phyloP scores from a whole-genome alignment of 495 filamentous ascomycete genomes.

The Penicillium waksmanii region DNA sequence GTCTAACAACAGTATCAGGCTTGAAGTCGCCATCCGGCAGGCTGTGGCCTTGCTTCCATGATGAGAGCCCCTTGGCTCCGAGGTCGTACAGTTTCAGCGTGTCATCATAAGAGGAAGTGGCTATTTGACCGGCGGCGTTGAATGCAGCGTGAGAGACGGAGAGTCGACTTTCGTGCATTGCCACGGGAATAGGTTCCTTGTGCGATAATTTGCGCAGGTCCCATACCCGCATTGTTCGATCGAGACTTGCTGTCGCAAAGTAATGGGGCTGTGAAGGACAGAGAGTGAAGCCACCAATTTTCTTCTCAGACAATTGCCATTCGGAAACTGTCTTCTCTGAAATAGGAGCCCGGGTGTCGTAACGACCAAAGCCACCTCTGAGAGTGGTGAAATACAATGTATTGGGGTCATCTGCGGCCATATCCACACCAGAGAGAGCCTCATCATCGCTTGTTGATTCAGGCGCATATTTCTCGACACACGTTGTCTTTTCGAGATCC shows the following conservation, averaged over 20 bases:
- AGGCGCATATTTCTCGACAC: constrained; percentile 79
- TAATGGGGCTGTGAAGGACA: constrained; percentile 78
- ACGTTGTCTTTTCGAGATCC: constrained; percentile 77
- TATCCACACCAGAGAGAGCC: constrained; percentile 80
- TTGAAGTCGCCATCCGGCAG: constrained; percentile 64
- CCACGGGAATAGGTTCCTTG: constrained; percentile 67
- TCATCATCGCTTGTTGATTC: constrained; percentile 67
- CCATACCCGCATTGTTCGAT: constrained; percentile 89
- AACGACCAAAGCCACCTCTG: constrained; percentile 74
- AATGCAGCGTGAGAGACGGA: constrained; percentile 92
- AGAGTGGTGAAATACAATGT: constrained; percentile 86
- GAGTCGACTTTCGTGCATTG: constrained; percentile 77
- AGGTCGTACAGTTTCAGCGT: constrained; percentile 91
- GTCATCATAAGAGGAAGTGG: constrained; percentile 92
- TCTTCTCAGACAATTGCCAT: constrained; percentile 85
- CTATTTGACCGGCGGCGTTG: constrained; percentile 78
- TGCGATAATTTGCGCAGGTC: constrained; percentile 80
- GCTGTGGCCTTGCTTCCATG: constrained; percentile 65
- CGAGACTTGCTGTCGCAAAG: constrained; percentile 87
- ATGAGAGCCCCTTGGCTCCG: constrained; percentile 54
- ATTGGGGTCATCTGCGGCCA: constrained; percentile 70
- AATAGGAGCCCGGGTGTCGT: constrained; percentile 68
- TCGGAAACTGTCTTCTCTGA: constrained; percentile 55
- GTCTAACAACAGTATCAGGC: constrained; percentile 69
- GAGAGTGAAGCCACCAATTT: constrained; percentile 91